A percentile compares a stretch with the other conserved stretches of the same genome.
phyloP scores from a whole-genome alignment of 2,329 filamentous ascomycete genomes.

The Hortaea sp. region DNA sequence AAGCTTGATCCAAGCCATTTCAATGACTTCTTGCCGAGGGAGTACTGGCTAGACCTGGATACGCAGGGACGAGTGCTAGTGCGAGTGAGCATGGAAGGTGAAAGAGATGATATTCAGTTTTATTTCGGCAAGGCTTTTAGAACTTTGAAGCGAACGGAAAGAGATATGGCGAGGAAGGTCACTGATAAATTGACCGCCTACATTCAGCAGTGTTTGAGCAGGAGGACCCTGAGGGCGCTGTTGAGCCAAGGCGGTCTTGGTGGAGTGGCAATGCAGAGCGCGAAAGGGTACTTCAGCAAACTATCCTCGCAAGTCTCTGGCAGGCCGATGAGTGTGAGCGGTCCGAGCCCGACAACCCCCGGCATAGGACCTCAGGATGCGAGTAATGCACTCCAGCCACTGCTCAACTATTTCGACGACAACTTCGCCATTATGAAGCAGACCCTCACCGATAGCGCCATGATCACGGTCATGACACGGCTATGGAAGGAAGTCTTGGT shows the following conservation, averaged over 20 bases:
- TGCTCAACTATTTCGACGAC: constrained; percentile 93
- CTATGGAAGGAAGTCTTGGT: constrained; percentile 96
- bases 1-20: constrained; percentile 98
- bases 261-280: constrained; percentile 48
- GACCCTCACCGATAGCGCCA: constrained; percentile 87
- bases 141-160: constrained; percentile 85
- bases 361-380: constrained; percentile 48
- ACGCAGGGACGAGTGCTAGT: constrained; percentile 85
- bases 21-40: constrained; percentile 85
- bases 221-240: constrained; percentile 65
- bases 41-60: constrained; percentile 96
- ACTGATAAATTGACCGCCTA: constrained; percentile 96
- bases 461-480: constrained; percentile 96
- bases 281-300: constrained; percentile 55
- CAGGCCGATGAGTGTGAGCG: constrained; percentile 14
- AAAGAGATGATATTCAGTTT: constrained; percentile 96
- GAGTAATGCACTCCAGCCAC: constrained; percentile 67
- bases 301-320: constrained; percentile 28
- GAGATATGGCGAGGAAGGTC: constrained; percentile 96
- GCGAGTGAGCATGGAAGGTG: constrained; percentile 95
- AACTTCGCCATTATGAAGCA: constrained; percentile 99
- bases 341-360: background rate
- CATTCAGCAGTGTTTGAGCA: constrained; percentile 80
- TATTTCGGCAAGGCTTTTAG: constrained; percentile 97
- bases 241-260: constrained; percentile 52